A percentile compares a stretch with the other conserved stretches of the same genome.
phyloP scores from a whole-genome alignment of 2,329 filamentous ascomycete species.

The Xylariaceae sp. region DNA sequence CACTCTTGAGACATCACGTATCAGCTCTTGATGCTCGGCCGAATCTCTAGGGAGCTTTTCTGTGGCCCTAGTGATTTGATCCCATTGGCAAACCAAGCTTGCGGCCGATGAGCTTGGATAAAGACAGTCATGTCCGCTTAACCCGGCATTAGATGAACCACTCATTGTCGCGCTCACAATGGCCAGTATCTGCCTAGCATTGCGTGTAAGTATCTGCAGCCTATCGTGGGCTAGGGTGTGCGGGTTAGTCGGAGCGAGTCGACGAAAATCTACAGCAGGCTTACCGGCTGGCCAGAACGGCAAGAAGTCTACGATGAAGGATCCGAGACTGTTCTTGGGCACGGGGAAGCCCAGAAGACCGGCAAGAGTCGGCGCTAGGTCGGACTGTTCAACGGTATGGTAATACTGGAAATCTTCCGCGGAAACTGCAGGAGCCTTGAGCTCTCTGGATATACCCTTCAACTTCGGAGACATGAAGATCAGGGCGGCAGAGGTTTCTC shows the following conservation, averaged over 20 bases:
- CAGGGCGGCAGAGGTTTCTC: slow-evolving; percentile 89
- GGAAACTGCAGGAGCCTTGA: slow-evolving; percentile 50
- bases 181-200: slow-evolving; percentile 72
- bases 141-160: slow-evolving; percentile 35
- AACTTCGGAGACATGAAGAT: slow-evolving; percentile 88
- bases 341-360: slow-evolving; percentile 82
- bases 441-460: slow-evolving; percentile 43
- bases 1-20: slow-evolving; percentile 40
- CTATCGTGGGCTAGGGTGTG: slow-evolving; percentile 30
- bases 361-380: slow-evolving; percentile 84
- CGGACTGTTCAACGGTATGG: slow-evolving; percentile 80
- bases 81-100: slow-evolving; percentile 66
- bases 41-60: slow-evolving; percentile 6
- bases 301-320: slow-evolving; percentile 75
- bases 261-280: slow-evolving; percentile 7
- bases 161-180: slow-evolving; percentile 72
- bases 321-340: slow-evolving; percentile 83
- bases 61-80: slow-evolving; percentile 28
- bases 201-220: slow-evolving; percentile 65
- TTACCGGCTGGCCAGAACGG: slow-evolving; percentile 66
- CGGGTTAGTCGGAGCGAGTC: slow-evolving; percentile 13
- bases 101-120: slow-evolving; percentile 45
- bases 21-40: slow-evolving; percentile 28
- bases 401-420: slow-evolving; percentile 78
- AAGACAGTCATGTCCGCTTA: slow-evolving; percentile 22